Evolutionary conservation across 768 basidiomycete genomes (phyloP), one percentile per base, ranked within the genome.

Genomic region (Phlebiopsis flavidoalba): DNA sequence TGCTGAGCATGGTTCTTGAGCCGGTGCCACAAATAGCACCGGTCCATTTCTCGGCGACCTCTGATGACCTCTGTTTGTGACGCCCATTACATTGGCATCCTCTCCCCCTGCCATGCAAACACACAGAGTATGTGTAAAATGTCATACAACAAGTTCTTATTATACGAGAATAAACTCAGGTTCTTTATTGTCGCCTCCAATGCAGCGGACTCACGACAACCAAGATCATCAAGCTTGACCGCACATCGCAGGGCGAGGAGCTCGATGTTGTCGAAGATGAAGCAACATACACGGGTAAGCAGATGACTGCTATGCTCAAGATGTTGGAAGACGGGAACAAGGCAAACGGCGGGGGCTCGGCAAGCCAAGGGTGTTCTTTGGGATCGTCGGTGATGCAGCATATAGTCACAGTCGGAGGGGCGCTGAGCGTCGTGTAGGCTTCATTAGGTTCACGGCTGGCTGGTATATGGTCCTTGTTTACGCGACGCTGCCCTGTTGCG

Each of bases 301-400:
- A 98, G 74, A 91, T 97, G 86, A 91, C 84, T 54, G 85, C 87
- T 36, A 85, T 98, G 79, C 78, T 98, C 64, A 91, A 90, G 75
- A 97, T 96, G 93, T 80, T 98, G 8, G 93, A 95, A 62, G 94
- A 97, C 66, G 96, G 95, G 22, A 99, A 97, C 73, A 89, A 87
- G 73, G 81, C 80, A 0, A 88, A 87, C 3, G 96, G 95, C 5
- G 94, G 95, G 8, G 95, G 8, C 74, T 99, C 62, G 92, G 88
- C 15, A 94, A 80, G 73, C 86, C 83, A 6, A 86, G 79, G 65
- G 80, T 83, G 52, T 91, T 91, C 72, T 96, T 91, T 75, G 91
- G 91, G 0, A 81, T 95, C 63, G 91, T 87, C 19, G 91, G 91
- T 88, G 62, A 53, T 81, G 59, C 24, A 12, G n/a, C 36, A 46